Evolutionary conservation across 345 rosid genomes (phyloP).

Genomic region (Hibiscus tridactylites): DNA sequence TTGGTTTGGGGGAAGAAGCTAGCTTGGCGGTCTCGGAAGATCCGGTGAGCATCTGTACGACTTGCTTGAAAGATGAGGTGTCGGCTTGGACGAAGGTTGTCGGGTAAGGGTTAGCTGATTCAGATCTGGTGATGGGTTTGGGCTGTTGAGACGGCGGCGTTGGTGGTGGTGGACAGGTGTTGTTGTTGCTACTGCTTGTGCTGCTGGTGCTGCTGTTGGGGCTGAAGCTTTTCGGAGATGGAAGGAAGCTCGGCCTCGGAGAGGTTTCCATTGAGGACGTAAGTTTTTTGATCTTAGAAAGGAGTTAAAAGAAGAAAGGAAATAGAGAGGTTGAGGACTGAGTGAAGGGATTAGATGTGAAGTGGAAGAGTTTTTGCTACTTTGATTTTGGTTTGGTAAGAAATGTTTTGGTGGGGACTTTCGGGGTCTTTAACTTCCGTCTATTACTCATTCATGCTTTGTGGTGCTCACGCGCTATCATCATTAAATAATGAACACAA

Average conservation of each 20-base stretch:
- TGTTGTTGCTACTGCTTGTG: conserved; percentile 8
- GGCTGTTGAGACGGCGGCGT: conserved; percentile 30
- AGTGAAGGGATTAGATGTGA: conserved; percentile 6
- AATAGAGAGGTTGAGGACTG: not conserved
- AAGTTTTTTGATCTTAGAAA: not conserved
- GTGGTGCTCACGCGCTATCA: conserved; percentile 14
- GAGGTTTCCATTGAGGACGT: conserved; percentile 51
- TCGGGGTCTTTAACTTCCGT: not conserved
- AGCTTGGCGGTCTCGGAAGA: conserved; percentile 46
- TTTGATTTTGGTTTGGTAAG: conserved; percentile 45
- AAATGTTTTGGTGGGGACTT: conserved; percentile 47
- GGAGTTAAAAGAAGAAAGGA: not conserved
- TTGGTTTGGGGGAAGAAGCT: conserved; percentile 22
- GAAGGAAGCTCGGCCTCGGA: conserved; percentile 31
- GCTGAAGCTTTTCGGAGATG: conserved; percentile 50
- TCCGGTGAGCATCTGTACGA: conserved; percentile 97
- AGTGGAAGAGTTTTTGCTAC: conserved; percentile 9
- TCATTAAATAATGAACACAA: not conserved
- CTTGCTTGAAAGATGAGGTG: conserved; percentile 89
- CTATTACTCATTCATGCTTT: not conserved
- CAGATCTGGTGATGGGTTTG: conserved; percentile 68
- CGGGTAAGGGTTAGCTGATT: conserved; percentile 74
- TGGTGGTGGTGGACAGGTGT: conserved; percentile 19
- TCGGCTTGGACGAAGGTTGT: conserved; percentile 99
- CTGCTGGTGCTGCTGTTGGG: conserved; percentile 17